Base-by-base conservation (phyloP, 2,329 filamentous ascomycete species). In the Alternaria panax region DNA sequence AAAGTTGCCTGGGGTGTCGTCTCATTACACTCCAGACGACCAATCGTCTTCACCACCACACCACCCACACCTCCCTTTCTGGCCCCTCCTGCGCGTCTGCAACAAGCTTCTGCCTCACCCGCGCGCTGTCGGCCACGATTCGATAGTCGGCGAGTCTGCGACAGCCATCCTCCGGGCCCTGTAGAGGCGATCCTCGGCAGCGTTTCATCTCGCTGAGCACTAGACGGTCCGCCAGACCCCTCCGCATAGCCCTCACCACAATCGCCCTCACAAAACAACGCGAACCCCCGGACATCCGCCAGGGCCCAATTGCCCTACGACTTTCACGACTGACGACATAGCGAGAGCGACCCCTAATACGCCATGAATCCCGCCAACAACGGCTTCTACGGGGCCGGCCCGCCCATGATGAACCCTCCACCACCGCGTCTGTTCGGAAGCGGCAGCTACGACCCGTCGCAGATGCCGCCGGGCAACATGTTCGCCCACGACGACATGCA, bases 401-500 rank as follows among this genome's bases (percentile, higher is more conserved):
- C 72, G 62, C 74, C 73, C 57, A 69, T 78, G 54, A 77, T 76
- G 67, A 78, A 79, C 65, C 75, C 72, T 64, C 76, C 72, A 52
- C 77, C 75, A 32, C 76, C 75, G 60, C 76, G 73, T 67, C 76
- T 80, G 56, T 80, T 80, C 62, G 77, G 77, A 45, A 75, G 70
- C 65, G 70, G 74, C 65, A 68, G 64, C 54, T 68, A 74, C 40
- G 75, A 78, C 59, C 73, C 76, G 54, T 77, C 77, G 53, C 77
- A 75, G 36, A 71, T 79, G 25, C 74, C 76, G 30, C 48, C 72
- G 12, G 75, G 69, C 59, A 63, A 62, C 27, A 74, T 80, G 57
- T 79, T 79, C 54, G 64, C 63, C 64, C 88, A 91, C 61, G 83
- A 85, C 54, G 76, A 82, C 51, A 67, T 75, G 56, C 80, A 81